Evolutionary conservation across 2,329 filamentous ascomycete genomes (phyloP), one percentile per base, ranked within the genome.

Genomic region (Alternaria triticimaculans): DNA sequence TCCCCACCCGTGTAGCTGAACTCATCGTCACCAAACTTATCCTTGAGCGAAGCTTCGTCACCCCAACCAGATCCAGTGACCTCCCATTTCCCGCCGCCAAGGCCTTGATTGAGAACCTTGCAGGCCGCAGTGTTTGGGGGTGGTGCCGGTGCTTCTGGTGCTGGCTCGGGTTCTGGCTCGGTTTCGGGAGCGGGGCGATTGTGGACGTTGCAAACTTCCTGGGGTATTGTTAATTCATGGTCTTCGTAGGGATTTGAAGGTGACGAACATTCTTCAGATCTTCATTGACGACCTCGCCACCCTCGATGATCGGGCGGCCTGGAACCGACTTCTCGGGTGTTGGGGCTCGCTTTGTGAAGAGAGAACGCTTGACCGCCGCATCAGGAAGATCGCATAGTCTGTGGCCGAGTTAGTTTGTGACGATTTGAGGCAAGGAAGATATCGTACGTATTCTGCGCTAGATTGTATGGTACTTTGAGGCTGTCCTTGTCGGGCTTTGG

Each of bases 21-120:
- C n/a, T 8, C 14, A 2, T 4, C 0, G 10, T 18, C n/a, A 5
- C 37, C 37, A 9, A 18, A 41, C n/a, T 18, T 18, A 2, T 11
- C 9, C 37, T 6, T 41, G n/a, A 41, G 37, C n/a, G 37, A 41
- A 0, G 37, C 9, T 41, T 41, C 37, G 9, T 41, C 37, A 1
- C 37, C 37, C 37, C 37, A 41, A 0, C 37, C 37, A 41, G 37
- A 41, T 41, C 37, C 37, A 1, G 37, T 41, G 37, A 41, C 0
- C 37, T 41, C 2, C 1, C 1, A 41, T 0, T 9, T 1, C 15
- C 33, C 33, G 1, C 1, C 15, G 0, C 33, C 33, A 0, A 37
- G 0, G 15, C 33, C 33, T 4, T 4, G 2, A 1, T 2, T 0
- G 33, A 10, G 15, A n/a, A 41, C 0, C 2, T 41, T 3, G 37